Conservation (phyloP, 2,329 filamentous ascomycete genomes). For the Juglanconis oblonga region DNA sequence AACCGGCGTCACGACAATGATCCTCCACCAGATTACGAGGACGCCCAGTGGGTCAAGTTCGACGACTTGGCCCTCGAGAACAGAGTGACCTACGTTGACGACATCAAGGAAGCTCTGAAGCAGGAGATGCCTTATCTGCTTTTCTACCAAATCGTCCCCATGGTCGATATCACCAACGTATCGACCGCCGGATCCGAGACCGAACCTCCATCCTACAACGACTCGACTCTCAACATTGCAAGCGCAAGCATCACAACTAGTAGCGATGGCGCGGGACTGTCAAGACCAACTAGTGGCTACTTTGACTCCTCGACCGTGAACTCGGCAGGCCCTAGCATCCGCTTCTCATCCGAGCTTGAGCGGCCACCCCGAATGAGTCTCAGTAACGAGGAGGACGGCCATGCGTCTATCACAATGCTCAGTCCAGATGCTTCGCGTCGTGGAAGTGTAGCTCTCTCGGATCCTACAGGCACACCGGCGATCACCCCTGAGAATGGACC, state of each 20-base stretch:
- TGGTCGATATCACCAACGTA: constrained; percentile 62
- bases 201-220: constrained; percentile 59
- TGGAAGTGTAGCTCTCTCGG: constrained; percentile 49
- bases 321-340: constrained; percentile 46
- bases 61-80: constrained; percentile 73
- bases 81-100: constrained; percentile 73
- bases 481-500: constrained; percentile 26
- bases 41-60: constrained; percentile 84
- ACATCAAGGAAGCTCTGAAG: constrained; percentile 71
- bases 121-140: constrained; percentile 92
- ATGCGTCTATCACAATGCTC: constrained; percentile 28
- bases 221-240: constrained; percentile 42
- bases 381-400: constrained; percentile 39
- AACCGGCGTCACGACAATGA: constrained; percentile 54
- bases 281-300: constrained; percentile 40
- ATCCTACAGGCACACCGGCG: constrained; percentile 29
- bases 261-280: constrained; percentile 25
- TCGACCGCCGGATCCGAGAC: constrained; percentile 45
- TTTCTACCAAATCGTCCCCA: constrained; percentile 92
- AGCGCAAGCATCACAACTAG: constrained; percentile 29
- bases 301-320: constrained; percentile 39
- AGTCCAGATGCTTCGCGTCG: constrained; percentile 40
- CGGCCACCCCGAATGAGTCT: constrained; percentile 46
- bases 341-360: constrained; percentile 55
- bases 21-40: constrained; percentile 63